phyloP scores from a whole-genome alignment of 176 grass and related monocot species.

The Themeda triandra region DNA sequence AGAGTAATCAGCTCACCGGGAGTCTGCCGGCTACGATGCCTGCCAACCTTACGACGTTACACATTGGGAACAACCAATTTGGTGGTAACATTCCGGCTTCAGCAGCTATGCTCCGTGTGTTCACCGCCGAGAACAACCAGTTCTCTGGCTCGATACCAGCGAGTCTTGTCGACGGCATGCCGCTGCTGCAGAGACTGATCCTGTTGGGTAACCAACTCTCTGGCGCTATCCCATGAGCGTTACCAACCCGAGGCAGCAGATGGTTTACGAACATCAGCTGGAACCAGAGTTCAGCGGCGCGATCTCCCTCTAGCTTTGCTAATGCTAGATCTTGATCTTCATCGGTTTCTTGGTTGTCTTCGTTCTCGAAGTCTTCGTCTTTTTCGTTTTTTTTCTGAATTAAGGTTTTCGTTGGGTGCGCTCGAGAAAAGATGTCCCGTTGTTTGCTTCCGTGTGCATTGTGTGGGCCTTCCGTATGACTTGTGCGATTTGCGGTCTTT shows the following conservation, averaged over 20 bases:
- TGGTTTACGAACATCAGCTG: too few relatives aligned
- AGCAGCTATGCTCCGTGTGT: not conserved
- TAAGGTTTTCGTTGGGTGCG: too few relatives aligned
- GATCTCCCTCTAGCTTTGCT: too few relatives aligned
- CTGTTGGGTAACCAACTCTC: conserved; percentile 54
- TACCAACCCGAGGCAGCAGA: not conserved
- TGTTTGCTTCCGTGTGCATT: too few relatives aligned
- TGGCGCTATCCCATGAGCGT: conserved; percentile 48
- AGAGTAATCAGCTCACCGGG: conserved; percentile 52
- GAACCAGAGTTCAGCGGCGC: too few relatives aligned
- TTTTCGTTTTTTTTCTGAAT: too few relatives aligned
- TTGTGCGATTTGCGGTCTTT: too few relatives aligned
- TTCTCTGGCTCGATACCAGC: conserved; percentile 55
- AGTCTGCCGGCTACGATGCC: conserved; percentile 35
- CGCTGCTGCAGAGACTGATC: conserved; percentile 21
- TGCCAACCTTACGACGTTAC: conserved; percentile 20
- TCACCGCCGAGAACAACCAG: conserved; percentile 46
- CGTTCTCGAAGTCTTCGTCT: too few relatives aligned
- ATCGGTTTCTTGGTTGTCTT: too few relatives aligned
- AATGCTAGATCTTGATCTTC: too few relatives aligned
- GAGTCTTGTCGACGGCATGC: conserved; percentile 34
- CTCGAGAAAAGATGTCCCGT: too few relatives aligned
- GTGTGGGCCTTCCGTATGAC: too few relatives aligned
- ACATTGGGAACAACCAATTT: conserved; percentile 55
- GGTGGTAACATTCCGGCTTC: conserved; percentile 36